phyloP scores from a whole-genome alignment of 2,329 filamentous ascomycete genomes.

The Arthroderma sp. region DNA sequence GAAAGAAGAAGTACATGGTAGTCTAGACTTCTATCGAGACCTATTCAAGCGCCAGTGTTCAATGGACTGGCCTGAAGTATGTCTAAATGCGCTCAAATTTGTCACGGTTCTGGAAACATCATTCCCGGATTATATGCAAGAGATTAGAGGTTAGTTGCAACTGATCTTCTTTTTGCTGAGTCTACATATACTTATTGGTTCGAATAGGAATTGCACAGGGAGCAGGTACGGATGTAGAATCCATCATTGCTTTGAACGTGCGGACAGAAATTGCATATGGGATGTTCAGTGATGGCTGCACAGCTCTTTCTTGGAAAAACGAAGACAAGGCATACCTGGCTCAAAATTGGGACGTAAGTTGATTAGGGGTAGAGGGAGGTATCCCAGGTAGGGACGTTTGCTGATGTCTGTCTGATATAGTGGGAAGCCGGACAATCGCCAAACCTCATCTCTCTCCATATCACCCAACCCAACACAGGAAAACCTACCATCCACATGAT shows the following conservation, averaged over 20 bases:
- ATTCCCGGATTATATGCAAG: slow-evolving; percentile 20
- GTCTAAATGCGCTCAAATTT: slow-evolving; percentile 32
- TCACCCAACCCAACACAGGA: slow-evolving; percentile 24
- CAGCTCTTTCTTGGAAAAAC: slow-evolving; percentile 40
- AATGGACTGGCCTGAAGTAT: slow-evolving; percentile 37
- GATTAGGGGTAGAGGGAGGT: neutral
- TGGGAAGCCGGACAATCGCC: slow-evolving; percentile 37
- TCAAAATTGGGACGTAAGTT: slow-evolving; percentile 42
- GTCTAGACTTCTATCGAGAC: slow-evolving; percentile 17
- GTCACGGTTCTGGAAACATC: slow-evolving; percentile 25
- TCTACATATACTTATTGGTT: neutral
- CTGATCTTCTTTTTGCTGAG: too few species aligned
- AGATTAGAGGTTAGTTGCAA: slow-evolving; percentile 18
- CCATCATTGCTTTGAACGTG: slow-evolving; percentile 46
- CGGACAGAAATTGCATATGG: slow-evolving; percentile 48
- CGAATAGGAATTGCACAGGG: slow-evolving; percentile 40
- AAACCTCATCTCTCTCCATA: slow-evolving; percentile 37
- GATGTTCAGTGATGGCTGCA: slow-evolving; percentile 45
- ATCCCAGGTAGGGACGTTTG: neutral
- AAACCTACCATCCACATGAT: slow-evolving; percentile 39
- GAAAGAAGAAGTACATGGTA: slow-evolving; percentile 15
- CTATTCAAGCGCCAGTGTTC: slow-evolving; percentile 19
- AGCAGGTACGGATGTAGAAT: slow-evolving; percentile 33
- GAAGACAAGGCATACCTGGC: slow-evolving; percentile 28
- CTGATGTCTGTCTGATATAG: slow-evolving; percentile 3